Percentiles rank a stretch among this genome's conserved stretches.
phyloP scores from a whole-genome alignment of 345 rosid species.

The Populus ilicifolia region DNA sequence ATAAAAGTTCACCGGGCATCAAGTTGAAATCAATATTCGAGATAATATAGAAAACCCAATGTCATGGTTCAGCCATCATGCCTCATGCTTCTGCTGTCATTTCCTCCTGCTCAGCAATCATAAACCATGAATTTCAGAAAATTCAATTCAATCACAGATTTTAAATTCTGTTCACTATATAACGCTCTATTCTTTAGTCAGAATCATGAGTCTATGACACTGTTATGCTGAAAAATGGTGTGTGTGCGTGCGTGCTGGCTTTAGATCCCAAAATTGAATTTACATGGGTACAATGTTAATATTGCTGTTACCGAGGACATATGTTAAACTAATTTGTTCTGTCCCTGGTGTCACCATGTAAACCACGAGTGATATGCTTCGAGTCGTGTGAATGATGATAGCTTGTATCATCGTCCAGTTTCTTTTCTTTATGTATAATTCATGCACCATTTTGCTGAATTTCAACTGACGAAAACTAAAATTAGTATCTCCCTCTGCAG shows the following conservation, averaged over 20 bases:
- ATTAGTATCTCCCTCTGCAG: slow-evolving; percentile 30
- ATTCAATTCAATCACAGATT: not conserved
- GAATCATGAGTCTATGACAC: not conserved
- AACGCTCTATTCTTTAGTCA: not conserved
- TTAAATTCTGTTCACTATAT: not conserved
- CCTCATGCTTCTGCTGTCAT: not conserved
- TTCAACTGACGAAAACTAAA: slow-evolving; percentile 21
- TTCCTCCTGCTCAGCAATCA: not conserved
- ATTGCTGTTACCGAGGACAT: not conserved
- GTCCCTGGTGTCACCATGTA: too few species aligned
- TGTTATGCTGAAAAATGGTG: not conserved
- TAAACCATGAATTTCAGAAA: too few species aligned
- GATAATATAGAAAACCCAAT: not conserved
- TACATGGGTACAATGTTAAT: not conserved
- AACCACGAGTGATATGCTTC: not conserved
- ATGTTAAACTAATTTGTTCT: too few species aligned
- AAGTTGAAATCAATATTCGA: not conserved
- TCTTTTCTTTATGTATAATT: not conserved
- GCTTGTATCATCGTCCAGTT: not conserved
- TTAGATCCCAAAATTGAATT: not conserved
- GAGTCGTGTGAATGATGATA: not conserved
- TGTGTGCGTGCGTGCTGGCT: not conserved
- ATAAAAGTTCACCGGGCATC: not conserved
- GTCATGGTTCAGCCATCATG: not conserved
- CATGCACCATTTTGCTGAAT: not conserved